These are phyloP conservation scores for Ogataea nitratoaversa DNA, from an alignment of 805 yeast species.

Conservation along the genomic window DNA sequence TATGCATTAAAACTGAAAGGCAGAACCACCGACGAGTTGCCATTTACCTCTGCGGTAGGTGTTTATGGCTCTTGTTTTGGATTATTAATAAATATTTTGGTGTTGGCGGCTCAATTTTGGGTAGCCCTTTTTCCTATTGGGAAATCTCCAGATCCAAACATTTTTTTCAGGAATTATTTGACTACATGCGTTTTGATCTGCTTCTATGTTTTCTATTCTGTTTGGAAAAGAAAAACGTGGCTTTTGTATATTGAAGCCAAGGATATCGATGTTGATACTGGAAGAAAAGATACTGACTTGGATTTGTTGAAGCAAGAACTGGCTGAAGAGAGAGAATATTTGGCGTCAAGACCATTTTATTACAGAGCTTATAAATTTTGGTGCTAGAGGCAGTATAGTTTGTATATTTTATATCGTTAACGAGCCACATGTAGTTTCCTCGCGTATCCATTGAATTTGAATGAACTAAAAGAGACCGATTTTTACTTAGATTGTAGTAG, in stretches of 20 bases:
- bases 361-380: conserved; percentile 50
- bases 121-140: conserved; percentile 70
- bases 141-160: conserved; percentile 41
- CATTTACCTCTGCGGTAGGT: conserved; percentile 64
- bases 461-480: too few species aligned
- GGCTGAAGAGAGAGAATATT: conserved; percentile 47
- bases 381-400: too few species aligned
- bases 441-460: too few species aligned
- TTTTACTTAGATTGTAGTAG: too few species aligned
- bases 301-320: conserved; percentile 51
- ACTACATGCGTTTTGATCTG: conserved; percentile 57
- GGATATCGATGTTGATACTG: conserved; percentile 56
- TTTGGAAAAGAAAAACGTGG: conserved; percentile 41
- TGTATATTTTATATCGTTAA: too few species aligned
- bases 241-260: conserved; percentile 38
- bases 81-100: conserved; percentile 47
- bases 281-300: conserved; percentile 55
- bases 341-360: conserved; percentile 41
- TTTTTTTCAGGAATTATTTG: conserved; percentile 61
- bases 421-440: too few species aligned
- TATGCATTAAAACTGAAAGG: conserved; percentile 60
- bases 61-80: conserved; percentile 63
- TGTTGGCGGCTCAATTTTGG: conserved; percentile 76
- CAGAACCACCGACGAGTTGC: conserved; percentile 58
- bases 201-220: conserved; percentile 33